Percentiles rank a stretch among this genome's conserved stretches.
These are phyloP conservation scores for Lasiosphaeria hispida DNA, from an alignment of 495 filamentous ascomycete species.

Conservation along the genomic window DNA sequence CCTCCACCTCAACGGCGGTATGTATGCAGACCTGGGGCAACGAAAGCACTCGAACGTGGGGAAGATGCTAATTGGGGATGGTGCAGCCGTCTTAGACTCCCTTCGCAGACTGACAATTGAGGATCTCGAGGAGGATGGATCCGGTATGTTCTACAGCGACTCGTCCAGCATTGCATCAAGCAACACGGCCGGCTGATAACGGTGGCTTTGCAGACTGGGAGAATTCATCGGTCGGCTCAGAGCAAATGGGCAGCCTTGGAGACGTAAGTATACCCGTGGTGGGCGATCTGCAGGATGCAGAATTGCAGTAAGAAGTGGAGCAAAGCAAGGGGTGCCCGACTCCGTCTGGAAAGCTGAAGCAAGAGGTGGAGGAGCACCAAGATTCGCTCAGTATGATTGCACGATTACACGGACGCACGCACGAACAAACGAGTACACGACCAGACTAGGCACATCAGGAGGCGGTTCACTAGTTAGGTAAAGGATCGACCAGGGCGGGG, in stretches of 20 bases:
- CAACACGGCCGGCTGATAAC: slow-evolving; percentile 39
- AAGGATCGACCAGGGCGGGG: no score
- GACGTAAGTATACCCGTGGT: slow-evolving; percentile 37
- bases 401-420: no score
- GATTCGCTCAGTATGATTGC: no score
- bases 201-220: slow-evolving; percentile 40
- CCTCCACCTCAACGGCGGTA: slow-evolving; percentile 40
- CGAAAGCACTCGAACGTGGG: no score
- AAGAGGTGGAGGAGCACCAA: background rate
- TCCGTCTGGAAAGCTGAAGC: background rate
- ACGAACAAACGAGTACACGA: no score
- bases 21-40: slow-evolving; percentile 15
- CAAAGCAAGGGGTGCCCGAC: background rate
- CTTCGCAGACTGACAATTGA: slow-evolving; percentile 45
- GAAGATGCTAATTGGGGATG: slow-evolving; percentile 17
- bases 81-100: slow-evolving; percentile 40
- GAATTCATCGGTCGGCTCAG: slow-evolving; percentile 42
- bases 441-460: no score
- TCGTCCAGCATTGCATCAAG: slow-evolving; percentile 38
- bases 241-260: slow-evolving; percentile 35
- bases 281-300: slow-evolving; percentile 29
- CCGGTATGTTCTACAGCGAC: slow-evolving; percentile 50
- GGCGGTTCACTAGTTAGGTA: no score
- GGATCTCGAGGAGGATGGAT: slow-evolving; percentile 54
- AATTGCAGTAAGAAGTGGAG: background rate